Conservation (phyloP, 1,284 basidiomycete genomes). For the Apiotrichum gamsii region DNA sequence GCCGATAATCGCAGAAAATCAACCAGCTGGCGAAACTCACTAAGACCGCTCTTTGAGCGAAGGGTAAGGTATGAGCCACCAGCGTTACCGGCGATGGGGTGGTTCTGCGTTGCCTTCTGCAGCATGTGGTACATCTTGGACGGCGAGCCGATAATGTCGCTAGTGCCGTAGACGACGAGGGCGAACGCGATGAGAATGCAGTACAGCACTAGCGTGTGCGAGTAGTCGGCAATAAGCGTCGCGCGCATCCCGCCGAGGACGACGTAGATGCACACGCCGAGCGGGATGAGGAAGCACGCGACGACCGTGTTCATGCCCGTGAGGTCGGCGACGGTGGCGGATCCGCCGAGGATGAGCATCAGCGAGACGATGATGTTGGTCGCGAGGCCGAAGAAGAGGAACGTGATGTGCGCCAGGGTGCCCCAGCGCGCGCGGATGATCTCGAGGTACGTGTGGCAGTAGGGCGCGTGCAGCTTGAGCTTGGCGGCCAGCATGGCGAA, state of each 20-base stretch:
- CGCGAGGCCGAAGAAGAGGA: conserved; percentile 69
- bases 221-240: conserved; percentile 54
- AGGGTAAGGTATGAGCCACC: conserved; percentile 66
- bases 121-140: conserved; percentile 55
- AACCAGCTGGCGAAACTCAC: conserved; percentile 28
- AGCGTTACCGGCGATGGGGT: conserved; percentile 57
- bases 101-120: conserved; percentile 44
- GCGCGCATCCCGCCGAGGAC: conserved; percentile 52
- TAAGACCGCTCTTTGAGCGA: conserved; percentile 69
- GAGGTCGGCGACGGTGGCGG: conserved; percentile 68
- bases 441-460: conserved; percentile 53
- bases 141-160: conserved; percentile 54
- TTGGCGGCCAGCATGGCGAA: conserved; percentile 55
- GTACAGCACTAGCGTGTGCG: conserved; percentile 73
- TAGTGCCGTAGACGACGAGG: conserved; percentile 66
- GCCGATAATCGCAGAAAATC: too few species aligned
- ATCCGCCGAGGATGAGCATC: conserved; percentile 60
- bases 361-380: conserved; percentile 70
- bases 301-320: conserved; percentile 79
- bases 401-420: conserved; percentile 61
- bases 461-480: conserved; percentile 54
- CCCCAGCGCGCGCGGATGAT: conserved; percentile 69
- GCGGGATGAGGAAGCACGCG: conserved; percentile 61
- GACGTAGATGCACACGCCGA: conserved; percentile 50
- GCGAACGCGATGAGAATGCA: conserved; percentile 58